Conservation (phyloP, 1,284 basidiomycete genomes). For the Microbotryomycetes sp. region DNA sequence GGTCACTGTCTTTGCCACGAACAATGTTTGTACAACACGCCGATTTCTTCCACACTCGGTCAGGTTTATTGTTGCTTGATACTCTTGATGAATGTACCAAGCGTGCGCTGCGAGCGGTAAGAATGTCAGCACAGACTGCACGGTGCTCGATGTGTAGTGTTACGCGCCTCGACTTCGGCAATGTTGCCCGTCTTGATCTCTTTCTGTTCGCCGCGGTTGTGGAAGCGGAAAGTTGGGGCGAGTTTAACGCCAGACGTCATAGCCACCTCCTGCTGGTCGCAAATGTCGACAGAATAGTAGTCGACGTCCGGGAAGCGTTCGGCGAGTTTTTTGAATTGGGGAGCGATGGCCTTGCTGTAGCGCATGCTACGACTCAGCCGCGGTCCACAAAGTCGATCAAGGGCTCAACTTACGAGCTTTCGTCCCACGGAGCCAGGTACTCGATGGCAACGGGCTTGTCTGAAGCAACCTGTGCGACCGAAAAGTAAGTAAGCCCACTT, state of each 20-base stretch:
- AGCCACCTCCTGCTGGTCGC: slow-evolving; percentile 26
- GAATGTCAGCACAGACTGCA: too few relatives aligned
- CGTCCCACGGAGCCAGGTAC: slow-evolving; percentile 28
- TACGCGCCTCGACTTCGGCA: background rate
- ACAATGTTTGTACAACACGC: background rate
- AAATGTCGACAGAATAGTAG: slow-evolving; percentile 28
- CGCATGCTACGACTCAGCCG: background rate
- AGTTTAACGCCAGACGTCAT: slow-evolving; percentile 20
- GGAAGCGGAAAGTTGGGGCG: slow-evolving; percentile 22
- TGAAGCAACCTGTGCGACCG: background rate
- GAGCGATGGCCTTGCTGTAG: slow-evolving; percentile 22
- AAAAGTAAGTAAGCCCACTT: background rate
- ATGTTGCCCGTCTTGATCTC: slow-evolving; percentile 1
- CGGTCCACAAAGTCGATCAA: background rate
- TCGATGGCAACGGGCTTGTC: background rate
- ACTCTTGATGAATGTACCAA: background rate
- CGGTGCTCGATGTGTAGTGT: background rate
- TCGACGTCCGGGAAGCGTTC: slow-evolving; percentile 4
- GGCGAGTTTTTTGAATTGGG: slow-evolving; percentile 10
- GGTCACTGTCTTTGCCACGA: too few relatives aligned
- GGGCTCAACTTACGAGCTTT: slow-evolving; percentile 6
- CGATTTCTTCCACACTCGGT: background rate
- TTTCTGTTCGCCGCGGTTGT: slow-evolving; percentile 14
- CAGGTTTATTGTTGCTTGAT: background rate
- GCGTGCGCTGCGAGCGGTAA: background rate